Evolutionary conservation across 2,329 filamentous ascomycete genomes (phyloP), one percentile per base, ranked within the genome.

Genomic region (Acephala macrosclerotiorum): DNA sequence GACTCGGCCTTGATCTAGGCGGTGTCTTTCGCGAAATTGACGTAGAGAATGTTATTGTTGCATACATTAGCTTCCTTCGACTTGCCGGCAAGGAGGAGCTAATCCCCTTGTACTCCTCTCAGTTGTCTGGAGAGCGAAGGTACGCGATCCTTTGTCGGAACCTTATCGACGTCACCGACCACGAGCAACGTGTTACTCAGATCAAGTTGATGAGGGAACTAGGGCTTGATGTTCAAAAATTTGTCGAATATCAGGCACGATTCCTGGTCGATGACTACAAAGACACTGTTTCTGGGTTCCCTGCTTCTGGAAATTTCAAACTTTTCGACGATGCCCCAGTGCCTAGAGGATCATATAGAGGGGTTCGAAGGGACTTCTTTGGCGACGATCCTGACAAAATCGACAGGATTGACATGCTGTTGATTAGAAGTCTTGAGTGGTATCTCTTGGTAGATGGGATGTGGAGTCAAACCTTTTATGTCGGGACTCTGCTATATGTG

Each of bases 361-460:
- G 86, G n/a, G 85, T 97, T 63, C 88, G 85, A 75, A 81, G 85
- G 6, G 88, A 91, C 66, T 92, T 97, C 74, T 87, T 94, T 61
- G 89, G 89, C 3, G 86, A 88, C 1, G 82, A 88, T 79, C 80
- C 89, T 5, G 87, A 88, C 2, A 81, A 86, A 78, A 80, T 89
- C 11, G 83, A 88, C 8, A 79, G 83, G 51, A 87, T 91, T 66
- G 90, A 95, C 68, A 87, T 90, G 71, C 78, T 84, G 38, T 83
- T 97, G 60, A 93, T 97, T 55, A 86, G 91, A 64, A 89, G 91
- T 42, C 80, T 97, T 66, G 92, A 96, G 75, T 98, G 95, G 94
- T 89, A 95, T 76, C 81, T 92, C 65, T 84, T 92, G 63, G 85
- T 95, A 9, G 87, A 91, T 58, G 90, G 87, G 14, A 85, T 91